phyloP scores from a whole-genome alignment of 352 stramenopile species.

The Detonula confervacea region DNA sequence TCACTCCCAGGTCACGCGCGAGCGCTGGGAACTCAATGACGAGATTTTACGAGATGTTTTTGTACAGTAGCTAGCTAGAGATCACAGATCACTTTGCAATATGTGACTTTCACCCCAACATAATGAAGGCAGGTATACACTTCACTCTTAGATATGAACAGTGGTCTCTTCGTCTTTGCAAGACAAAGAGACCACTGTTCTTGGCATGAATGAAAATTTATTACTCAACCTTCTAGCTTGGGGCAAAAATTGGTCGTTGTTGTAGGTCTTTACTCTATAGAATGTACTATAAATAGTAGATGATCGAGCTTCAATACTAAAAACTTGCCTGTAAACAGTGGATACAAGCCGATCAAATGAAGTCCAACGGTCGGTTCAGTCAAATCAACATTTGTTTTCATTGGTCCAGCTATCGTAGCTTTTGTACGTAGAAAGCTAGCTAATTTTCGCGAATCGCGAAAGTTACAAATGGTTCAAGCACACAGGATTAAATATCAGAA shows the following conservation, averaged over 20 bases:
- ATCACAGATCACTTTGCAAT: not conserved
- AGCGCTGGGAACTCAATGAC: not conserved
- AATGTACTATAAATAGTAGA: not conserved
- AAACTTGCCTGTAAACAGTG: too few species aligned
- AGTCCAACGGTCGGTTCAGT: too few species aligned
- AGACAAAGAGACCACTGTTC: not conserved
- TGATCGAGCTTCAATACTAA: not conserved
- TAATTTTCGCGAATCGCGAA: too few species aligned
- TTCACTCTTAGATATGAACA: not conserved
- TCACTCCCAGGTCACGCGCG: not conserved
- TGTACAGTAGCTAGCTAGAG: not conserved
- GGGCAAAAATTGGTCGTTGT: constrained; percentile 1
- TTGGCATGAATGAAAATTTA: not conserved
- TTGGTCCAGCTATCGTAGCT: too few species aligned
- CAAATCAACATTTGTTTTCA: too few species aligned
- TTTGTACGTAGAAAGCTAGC: too few species aligned
- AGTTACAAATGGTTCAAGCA: too few species aligned
- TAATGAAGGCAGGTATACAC: not conserved
- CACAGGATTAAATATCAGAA: too few species aligned
- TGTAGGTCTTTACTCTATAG: constrained; percentile 1
- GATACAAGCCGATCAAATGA: too few species aligned
- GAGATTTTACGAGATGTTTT: too few species aligned
- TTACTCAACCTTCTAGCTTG: not conserved
- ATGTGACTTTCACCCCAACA: constrained; percentile 1
- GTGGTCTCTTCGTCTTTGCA: not conserved